phyloP scores from a whole-genome alignment of 768 basidiomycete genomes.

The Tulasnella sp. region DNA sequence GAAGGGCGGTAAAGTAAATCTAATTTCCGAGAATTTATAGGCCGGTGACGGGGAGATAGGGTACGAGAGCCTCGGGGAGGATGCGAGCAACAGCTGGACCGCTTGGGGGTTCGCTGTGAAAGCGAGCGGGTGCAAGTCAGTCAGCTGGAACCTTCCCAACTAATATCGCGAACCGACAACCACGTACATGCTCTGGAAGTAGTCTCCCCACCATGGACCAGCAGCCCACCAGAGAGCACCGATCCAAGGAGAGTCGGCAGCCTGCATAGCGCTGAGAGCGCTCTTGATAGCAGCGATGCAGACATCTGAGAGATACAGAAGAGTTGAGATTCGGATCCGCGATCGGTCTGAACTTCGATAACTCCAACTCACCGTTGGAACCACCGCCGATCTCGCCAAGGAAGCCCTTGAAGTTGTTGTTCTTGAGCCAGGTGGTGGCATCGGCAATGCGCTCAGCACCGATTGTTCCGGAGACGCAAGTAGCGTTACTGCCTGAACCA shows the following conservation, averaged over 20 bases:
- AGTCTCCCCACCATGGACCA: slow-evolving; percentile 12
- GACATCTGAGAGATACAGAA: slow-evolving; percentile 23
- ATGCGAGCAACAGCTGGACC: slow-evolving; percentile 46
- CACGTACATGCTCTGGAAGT: slow-evolving; percentile 5
- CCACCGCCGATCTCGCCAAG: slow-evolving; percentile 56
- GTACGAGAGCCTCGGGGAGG: slow-evolving; percentile 48
- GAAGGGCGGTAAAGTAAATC: not conserved
- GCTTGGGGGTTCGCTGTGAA: slow-evolving; percentile 40
- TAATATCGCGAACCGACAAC: not conserved
- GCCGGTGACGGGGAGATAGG: slow-evolving; percentile 34
- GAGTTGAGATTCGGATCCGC: not conserved
- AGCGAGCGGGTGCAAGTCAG: not conserved
- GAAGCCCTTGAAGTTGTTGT: slow-evolving; percentile 54
- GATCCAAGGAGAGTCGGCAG: slow-evolving; percentile 43
- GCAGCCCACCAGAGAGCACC: slow-evolving; percentile 28
- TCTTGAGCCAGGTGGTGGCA: slow-evolving; percentile 53
- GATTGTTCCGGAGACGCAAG: slow-evolving; percentile 53
- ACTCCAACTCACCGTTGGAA: slow-evolving; percentile 26
- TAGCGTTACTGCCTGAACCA: slow-evolving; percentile 43
- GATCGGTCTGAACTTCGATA: not conserved
- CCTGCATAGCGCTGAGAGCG: slow-evolving; percentile 52
- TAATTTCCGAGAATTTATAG: not conserved
- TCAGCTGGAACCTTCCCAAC: not conserved
- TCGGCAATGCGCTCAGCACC: slow-evolving; percentile 48
- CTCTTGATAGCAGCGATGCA: slow-evolving; percentile 47